Conservation (phyloP, 2,329 filamentous ascomycete genomes). For the Calycina herbarum region DNA sequence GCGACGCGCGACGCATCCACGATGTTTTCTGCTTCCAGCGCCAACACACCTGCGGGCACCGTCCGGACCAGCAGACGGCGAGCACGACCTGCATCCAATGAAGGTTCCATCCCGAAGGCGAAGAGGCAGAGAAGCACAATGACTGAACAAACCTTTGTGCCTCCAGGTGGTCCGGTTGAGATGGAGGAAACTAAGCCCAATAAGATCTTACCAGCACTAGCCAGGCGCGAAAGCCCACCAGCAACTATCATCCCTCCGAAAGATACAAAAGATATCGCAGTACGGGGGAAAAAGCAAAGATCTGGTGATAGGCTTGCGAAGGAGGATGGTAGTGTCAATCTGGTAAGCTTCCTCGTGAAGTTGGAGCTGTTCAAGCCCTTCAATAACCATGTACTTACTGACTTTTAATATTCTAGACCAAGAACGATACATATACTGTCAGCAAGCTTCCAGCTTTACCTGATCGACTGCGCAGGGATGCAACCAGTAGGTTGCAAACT, state of each 20-base stretch:
- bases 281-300: conserved; percentile 63
- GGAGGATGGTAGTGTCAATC: conserved; percentile 64
- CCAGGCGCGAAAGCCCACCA: conserved; percentile 38
- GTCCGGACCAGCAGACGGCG: conserved; percentile 59
- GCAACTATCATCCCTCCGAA: conserved; percentile 34
- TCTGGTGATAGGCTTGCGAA: conserved; percentile 66
- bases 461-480: conserved; percentile 68
- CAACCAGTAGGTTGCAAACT: conserved; percentile 55
- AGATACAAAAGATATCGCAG: conserved; percentile 55
- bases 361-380: background rate
- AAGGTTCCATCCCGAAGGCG: conserved; percentile 57
- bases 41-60: conserved; percentile 51
- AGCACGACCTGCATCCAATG: conserved; percentile 58
- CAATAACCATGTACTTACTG: background rate
- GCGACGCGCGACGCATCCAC: conserved; percentile 8
- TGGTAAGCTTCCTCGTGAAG: conserved; percentile 50
- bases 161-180: conserved; percentile 49
- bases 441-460: conserved; percentile 83
- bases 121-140: conserved; percentile 62
- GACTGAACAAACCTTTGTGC: conserved; percentile 56
- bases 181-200: conserved; percentile 57
- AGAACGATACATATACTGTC: conserved; percentile 80
- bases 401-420: conserved; percentile 56
- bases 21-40: conserved; percentile 61
- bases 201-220: conserved; percentile 41